A percentile compares a stretch with the other conserved stretches of the same genome.
Evolutionary conservation across 1,284 basidiomycete genomes (phyloP).

Genomic region (Naganishia liquefaciens): DNA sequence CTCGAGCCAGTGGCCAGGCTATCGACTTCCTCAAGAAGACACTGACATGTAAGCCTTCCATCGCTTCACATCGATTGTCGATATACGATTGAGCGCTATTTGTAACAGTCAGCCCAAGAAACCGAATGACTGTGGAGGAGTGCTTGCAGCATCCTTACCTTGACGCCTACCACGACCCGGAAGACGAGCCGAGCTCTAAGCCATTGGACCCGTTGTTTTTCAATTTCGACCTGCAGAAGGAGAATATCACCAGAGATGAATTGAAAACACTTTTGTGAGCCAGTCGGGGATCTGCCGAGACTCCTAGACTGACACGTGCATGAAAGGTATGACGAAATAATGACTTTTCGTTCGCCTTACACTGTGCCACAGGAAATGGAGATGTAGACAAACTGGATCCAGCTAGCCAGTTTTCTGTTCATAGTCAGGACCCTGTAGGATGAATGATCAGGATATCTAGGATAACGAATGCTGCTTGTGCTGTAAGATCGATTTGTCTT

Average conservation of each 20-base stretch:
- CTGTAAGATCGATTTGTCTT: too few relatives aligned
- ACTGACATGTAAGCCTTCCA: conserved; percentile 66
- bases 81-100: background rate
- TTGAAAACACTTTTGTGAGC: conserved; percentile 60
- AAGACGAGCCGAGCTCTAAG: conserved; percentile 87
- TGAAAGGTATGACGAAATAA: conserved; percentile 66
- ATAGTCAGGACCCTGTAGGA: too few relatives aligned
- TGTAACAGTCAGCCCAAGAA: conserved; percentile 83
- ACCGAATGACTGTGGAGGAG: conserved; percentile 84
- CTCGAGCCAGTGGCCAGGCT: conserved; percentile 79
- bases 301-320: background rate
- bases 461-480: too few relatives aligned
- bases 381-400: background rate
- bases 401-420: background rate
- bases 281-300: conserved; percentile 11
- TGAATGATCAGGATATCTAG: too few relatives aligned
- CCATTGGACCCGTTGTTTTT: conserved; percentile 90
- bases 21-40: conserved; percentile 90
- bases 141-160: conserved; percentile 89
- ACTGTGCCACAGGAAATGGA: conserved; percentile 12
- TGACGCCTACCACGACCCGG: conserved; percentile 83
- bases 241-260: conserved; percentile 83
- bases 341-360: conserved; percentile 62
- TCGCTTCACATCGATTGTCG: background rate
- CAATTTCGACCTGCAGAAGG: conserved; percentile 91